Evolutionary conservation across 169 alveolate species (phyloP), one percentile per base, ranked within the genome.

Genomic region (Plasmodium fragile): DNA sequence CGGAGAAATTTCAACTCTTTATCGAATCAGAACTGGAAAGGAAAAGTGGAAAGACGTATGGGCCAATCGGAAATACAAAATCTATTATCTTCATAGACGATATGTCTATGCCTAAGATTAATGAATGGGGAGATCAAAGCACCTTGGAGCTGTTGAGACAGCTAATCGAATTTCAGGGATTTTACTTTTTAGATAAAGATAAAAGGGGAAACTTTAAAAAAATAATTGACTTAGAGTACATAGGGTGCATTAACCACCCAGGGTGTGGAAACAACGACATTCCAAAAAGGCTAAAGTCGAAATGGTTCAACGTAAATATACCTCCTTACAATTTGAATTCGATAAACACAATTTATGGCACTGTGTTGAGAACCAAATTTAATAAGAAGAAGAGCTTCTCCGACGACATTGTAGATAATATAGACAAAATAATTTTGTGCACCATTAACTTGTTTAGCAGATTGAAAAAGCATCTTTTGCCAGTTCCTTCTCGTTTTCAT

Each of bases 251-350:
- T 99, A 97, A 97, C 92, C 99, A 98, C 92, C 99, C 99, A 11
- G 99, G 99, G 79, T 98, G 99, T 93, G 99, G 99, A 70, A 96
- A 98, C 92, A 99, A 99, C 93, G 99, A 98, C 95, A 99, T 99
- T 92, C 99, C 99, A 18, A 97, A 98, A 95, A 97, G 99, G 91
- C 95, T 98, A 52, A 98, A 99, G 96, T 96, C 99, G 81, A 98
- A 98, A 91, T 97, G 98, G 98, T 98, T 98, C 95, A 95, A 96
- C 80, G 97, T 99, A 92, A 99, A 99, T 98, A 98, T 99, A 98
- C 98, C 98, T 41, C 97, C 98, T 65, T 99, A 99, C 30, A 96
- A 98, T 32, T 96, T 97, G 81, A 96, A 97, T 72, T 98, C 99
- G 16, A 98, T 99, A 89, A 99, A 98, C 95, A 98, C 98, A 96